Conservation (phyloP, 2,329 filamentous ascomycete genomes). For the Ilyonectria robusta region DNA sequence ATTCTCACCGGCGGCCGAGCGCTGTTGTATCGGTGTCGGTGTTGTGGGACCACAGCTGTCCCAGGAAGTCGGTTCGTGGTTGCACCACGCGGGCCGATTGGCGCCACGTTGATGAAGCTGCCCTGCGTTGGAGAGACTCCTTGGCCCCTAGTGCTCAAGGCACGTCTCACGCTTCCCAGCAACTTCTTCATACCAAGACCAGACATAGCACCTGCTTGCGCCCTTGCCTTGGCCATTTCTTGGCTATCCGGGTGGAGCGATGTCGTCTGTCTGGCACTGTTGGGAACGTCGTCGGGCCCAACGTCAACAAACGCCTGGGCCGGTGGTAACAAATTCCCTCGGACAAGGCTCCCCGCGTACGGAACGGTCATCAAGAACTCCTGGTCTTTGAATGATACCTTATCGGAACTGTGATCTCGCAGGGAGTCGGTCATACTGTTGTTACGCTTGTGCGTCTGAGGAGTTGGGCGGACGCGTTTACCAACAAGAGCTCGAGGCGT, state of each 20-base stretch:
- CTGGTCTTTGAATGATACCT: constrained; percentile 65
- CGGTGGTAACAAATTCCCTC: constrained; percentile 88
- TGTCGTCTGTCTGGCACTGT: constrained; percentile 67
- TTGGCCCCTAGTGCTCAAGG: constrained; percentile 75
- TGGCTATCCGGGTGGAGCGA: constrained; percentile 60
- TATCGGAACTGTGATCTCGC: constrained; percentile 74
- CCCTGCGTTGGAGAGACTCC: constrained; percentile 61
- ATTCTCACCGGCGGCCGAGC: constrained; percentile 74
- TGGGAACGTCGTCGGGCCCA: constrained; percentile 65
- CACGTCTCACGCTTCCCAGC: constrained; percentile 87
- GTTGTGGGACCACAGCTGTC: constrained; percentile 72
- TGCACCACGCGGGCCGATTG: constrained; percentile 65
- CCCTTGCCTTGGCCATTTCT: constrained; percentile 61
- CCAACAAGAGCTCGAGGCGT: constrained; percentile 71
- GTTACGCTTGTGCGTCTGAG: constrained; percentile 80
- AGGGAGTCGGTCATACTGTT: constrained; percentile 90
- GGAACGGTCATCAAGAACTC: constrained; percentile 74
- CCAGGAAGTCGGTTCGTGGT: constrained; percentile 72
- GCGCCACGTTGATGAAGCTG: constrained; percentile 63
- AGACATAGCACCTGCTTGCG: constrained; percentile 72
- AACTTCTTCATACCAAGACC: constrained; percentile 87
- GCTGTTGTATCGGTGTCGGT: constrained; percentile 60
- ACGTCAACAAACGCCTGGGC: constrained; percentile 84
- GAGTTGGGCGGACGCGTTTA: constrained; percentile 70
- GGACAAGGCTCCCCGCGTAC: constrained; percentile 86